Evolutionary conservation across 1,139 yeast genomes (phyloP).

Genomic region (Yamadazyma buinensis): DNA sequence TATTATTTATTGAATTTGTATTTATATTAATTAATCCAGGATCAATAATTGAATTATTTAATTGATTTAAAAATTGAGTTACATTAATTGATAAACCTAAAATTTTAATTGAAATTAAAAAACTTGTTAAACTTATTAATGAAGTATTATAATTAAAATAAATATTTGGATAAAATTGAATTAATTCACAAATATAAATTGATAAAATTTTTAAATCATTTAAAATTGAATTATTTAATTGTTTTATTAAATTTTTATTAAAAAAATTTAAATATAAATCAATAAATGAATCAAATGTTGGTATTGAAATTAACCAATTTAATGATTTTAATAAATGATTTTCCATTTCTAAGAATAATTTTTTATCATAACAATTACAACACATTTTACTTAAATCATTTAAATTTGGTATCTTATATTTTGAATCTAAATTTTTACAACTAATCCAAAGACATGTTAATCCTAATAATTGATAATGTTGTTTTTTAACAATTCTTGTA

Average conservation of each 20-base stretch:
- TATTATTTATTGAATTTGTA: conserved; percentile 1
- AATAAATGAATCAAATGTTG: conserved; percentile 60
- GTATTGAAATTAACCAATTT: conserved; percentile 52
- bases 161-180: conserved; percentile 59
- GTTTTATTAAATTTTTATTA: conserved; percentile 1
- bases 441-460: conserved; percentile 72
- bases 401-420: conserved; percentile 59
- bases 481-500: conserved; percentile 46
- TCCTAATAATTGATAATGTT: conserved; percentile 65
- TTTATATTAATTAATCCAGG: neutral
- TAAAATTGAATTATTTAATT: conserved; percentile 1
- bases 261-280: conserved; percentile 45
- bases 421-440: conserved; percentile 67
- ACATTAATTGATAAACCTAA: conserved; percentile 28
- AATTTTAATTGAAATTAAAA: conserved; percentile 21
- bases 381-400: conserved; percentile 57
- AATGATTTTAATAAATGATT: conserved; percentile 58
- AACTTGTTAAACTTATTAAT: conserved; percentile 55
- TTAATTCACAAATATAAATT: conserved; percentile 59
- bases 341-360: conserved; percentile 65
- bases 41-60: conserved; percentile 10
- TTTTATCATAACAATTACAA: conserved; percentile 58
- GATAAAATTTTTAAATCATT: conserved; percentile 54
- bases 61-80: conserved; percentile 12
- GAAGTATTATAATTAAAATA: conserved; percentile 54